Evolutionary conservation across 2,329 filamentous ascomycete genomes (phyloP).

Genomic region (Phialophora macrospora): DNA sequence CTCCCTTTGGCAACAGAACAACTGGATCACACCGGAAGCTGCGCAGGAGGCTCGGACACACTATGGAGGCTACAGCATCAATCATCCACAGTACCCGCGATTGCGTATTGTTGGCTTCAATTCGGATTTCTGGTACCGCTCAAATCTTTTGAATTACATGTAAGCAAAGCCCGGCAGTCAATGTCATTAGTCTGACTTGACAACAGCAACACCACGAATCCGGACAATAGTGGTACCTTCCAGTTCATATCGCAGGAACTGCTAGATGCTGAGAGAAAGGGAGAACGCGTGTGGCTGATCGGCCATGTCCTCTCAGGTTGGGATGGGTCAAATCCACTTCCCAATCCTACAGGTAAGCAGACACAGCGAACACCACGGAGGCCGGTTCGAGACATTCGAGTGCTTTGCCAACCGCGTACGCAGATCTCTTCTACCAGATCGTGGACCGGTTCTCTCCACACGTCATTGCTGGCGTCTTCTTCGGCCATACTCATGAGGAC

Average conservation of each 20-base stretch:
- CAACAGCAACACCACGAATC: constrained; percentile 57
- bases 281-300: constrained; percentile 60
- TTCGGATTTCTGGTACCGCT: constrained; percentile 56
- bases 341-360: constrained; percentile 60
- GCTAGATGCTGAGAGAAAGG: constrained; percentile 57
- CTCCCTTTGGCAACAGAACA: constrained; percentile 61
- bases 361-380: not conserved
- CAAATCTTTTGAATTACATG: constrained; percentile 51
- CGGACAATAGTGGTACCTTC: constrained; percentile 57
- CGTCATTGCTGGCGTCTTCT: constrained; percentile 61
- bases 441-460: constrained; percentile 61
- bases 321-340: constrained; percentile 60
- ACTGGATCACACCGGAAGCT: constrained; percentile 56
- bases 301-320: constrained; percentile 62
- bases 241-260: constrained; percentile 59
- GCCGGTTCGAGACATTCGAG: not conserved
- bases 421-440: constrained; percentile 53
- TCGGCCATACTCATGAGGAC: constrained; percentile 62
- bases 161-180: constrained; percentile 40
- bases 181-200: constrained; percentile 54
- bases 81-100: constrained; percentile 55
- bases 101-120: constrained; percentile 60
- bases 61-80: constrained; percentile 62
- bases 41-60: constrained; percentile 57
- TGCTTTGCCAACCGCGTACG: not conserved